Percentiles rank a stretch among this genome's conserved stretches.
These are phyloP conservation scores for Endotrypanum monterogeii DNA, from an alignment of 208 protist species.

Conservation along the genomic window DNA sequence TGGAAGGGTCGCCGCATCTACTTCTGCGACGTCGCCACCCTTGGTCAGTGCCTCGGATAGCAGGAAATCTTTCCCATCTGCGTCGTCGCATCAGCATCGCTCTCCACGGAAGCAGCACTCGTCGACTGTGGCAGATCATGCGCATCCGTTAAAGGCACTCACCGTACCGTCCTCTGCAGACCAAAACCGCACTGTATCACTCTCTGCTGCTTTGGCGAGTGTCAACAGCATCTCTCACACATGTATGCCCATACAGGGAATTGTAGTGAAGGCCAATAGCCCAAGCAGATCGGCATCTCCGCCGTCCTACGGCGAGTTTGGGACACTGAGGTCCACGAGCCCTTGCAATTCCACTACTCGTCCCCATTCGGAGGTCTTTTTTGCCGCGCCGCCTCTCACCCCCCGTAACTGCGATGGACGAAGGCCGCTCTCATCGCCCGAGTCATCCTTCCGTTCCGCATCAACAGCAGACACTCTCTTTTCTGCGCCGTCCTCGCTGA, in stretches of 20 bases:
- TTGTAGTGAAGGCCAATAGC: conserved; percentile 19
- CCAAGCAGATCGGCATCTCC: conserved; percentile 13
- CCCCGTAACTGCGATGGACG: conserved; percentile 30
- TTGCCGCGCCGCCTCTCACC: conserved; percentile 16
- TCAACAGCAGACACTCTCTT: conserved; percentile 28
- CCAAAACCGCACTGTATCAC: neutral
- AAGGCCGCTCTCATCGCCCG: conserved; percentile 13
- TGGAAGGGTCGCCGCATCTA: conserved; percentile 1
- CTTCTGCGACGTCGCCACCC: conserved; percentile 7
- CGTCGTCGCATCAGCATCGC: neutral
- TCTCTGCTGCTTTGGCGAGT: conserved; percentile 10
- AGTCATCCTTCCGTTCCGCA: conserved; percentile 13
- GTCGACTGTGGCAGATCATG: neutral
- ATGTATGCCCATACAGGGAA: conserved; percentile 5
- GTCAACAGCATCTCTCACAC: neutral
- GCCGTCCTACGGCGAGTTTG: conserved; percentile 1
- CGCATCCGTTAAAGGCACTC: neutral
- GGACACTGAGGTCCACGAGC: conserved; percentile 15
- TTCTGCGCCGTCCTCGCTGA: conserved; percentile 12
- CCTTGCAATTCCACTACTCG: conserved; percentile 3
- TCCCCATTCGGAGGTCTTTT: neutral
- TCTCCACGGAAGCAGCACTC: neutral
- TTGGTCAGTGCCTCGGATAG: neutral
- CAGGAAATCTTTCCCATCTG: neutral
- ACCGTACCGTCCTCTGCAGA: neutral